Percentiles rank a stretch among this genome's conserved stretches.
Conservation (phyloP, 345 rosid genomes). For the Hibiscus syriacus region DNA sequence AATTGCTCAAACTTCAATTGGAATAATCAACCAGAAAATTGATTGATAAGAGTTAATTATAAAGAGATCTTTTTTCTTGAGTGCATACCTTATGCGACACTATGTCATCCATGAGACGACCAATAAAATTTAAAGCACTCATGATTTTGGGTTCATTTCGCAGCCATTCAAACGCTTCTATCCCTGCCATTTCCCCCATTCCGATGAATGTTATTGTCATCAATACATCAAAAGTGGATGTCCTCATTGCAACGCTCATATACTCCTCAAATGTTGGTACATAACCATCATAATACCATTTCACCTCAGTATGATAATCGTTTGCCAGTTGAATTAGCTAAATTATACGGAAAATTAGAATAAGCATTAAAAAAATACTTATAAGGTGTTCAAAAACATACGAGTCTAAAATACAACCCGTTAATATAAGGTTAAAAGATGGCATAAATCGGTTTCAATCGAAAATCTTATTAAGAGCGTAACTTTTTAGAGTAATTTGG, state of each 20-base stretch:
- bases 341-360: background rate
- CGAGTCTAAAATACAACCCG: too few species aligned
- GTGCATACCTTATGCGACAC: background rate
- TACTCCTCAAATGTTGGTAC: too few species aligned
- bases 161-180: background rate
- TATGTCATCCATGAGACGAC: slow-evolving; percentile 5
- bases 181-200: too few species aligned
- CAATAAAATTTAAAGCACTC: background rate
- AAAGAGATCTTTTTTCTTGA: background rate
- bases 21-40: background rate
- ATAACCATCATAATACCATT: background rate
- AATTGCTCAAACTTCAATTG: background rate
- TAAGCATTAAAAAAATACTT: too few species aligned
- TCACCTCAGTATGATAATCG: background rate
- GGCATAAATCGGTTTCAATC: too few species aligned
- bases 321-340: background rate
- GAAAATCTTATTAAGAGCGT: too few species aligned
- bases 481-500: too few species aligned
- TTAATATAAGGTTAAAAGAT: too few species aligned
- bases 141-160: background rate
- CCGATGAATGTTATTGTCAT: too few species aligned
- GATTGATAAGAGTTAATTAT: background rate
- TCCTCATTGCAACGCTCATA: too few species aligned
- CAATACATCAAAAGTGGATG: too few species aligned
- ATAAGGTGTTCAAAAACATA: too few species aligned